phyloP scores from a whole-genome alignment of 2,329 filamentous ascomycete genomes.

The Thelonectria rubi region DNA sequence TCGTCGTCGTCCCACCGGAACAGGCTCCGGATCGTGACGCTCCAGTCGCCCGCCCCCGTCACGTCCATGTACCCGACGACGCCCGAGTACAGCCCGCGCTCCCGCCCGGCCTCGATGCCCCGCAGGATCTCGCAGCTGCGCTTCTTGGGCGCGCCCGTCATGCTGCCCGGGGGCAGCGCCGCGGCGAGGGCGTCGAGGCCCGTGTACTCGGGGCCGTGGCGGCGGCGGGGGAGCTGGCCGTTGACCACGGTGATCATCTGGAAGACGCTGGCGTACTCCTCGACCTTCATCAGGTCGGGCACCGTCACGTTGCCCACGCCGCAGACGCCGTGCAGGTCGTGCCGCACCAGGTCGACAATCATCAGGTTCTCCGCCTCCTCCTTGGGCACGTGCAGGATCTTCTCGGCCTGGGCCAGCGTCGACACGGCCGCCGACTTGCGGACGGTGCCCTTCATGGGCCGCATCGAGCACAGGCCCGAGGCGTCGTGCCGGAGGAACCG shows the following conservation, averaged over 20 bases:
- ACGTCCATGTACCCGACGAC: slow-evolving; percentile 91
- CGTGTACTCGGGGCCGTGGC: slow-evolving; percentile 50
- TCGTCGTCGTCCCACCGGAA: slow-evolving; percentile 75
- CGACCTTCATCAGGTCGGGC: slow-evolving; percentile 81
- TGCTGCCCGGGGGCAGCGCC: slow-evolving; percentile 87
- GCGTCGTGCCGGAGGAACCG: slow-evolving; percentile 74
- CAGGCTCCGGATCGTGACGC: slow-evolving; percentile 86
- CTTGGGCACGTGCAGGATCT: slow-evolving; percentile 80
- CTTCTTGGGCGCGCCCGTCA: slow-evolving; percentile 97
- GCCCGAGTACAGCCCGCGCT: slow-evolving; percentile 84
- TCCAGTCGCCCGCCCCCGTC: slow-evolving; percentile 86
- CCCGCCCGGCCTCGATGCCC: slow-evolving; percentile 68
- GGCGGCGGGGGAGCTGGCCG: slow-evolving; percentile 62
- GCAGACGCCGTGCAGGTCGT: slow-evolving; percentile 88
- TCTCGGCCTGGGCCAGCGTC: slow-evolving; percentile 76
- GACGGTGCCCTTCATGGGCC: slow-evolving; percentile 98
- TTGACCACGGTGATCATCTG: slow-evolving; percentile 91
- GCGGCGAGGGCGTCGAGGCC: slow-evolving; percentile 80
- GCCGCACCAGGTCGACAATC: slow-evolving; percentile 96
- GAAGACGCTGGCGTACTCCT: slow-evolving; percentile 91
- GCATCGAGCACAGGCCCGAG: slow-evolving; percentile 75
- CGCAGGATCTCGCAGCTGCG: slow-evolving; percentile 85
- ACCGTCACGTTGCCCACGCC: slow-evolving; percentile 78
- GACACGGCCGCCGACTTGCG: slow-evolving; percentile 72
- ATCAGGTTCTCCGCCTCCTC: slow-evolving; percentile 96